These are phyloP conservation scores for Macrolepiota albuminosa DNA, from an alignment of 768 basidiomycete genomes.

Conservation along the genomic window DNA sequence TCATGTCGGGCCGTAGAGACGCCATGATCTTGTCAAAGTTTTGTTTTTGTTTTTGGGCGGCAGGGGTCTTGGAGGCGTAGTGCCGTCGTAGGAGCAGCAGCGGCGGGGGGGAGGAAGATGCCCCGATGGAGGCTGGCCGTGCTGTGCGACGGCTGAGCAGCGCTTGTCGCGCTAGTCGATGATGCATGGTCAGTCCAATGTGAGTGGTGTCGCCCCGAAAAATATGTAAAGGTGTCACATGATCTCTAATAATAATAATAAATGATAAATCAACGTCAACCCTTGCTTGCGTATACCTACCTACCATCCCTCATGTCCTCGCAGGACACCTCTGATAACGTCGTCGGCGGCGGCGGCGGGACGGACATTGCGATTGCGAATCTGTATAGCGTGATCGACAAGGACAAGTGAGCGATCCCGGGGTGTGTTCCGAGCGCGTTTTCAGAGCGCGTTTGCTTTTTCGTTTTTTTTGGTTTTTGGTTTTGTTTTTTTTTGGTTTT, in stretches of 20 bases:
- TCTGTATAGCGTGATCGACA: conserved; percentile 57
- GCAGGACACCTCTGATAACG: conserved; percentile 24
- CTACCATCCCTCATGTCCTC: conserved; percentile 2
- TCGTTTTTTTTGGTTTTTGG: too few relatives aligned
- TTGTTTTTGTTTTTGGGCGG: neutral
- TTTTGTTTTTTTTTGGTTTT: too few relatives aligned
- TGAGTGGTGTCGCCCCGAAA: neutral
- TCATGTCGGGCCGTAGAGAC: neutral
- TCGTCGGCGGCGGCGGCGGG: too few relatives aligned
- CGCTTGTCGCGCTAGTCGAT: conserved; percentile 18
- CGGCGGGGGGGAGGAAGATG: too few relatives aligned
- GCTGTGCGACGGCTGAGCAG: neutral
- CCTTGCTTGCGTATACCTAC: too few relatives aligned
- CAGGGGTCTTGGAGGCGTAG: conserved; percentile 1
- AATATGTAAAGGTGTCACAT: conserved; percentile 13
- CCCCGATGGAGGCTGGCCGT: too few relatives aligned
- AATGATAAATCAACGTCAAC: too few relatives aligned
- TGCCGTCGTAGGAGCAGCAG: conserved; percentile 5
- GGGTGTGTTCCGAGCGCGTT: conserved; percentile 1
- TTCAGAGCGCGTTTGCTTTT: conserved; percentile 9
- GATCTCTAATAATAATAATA: neutral
- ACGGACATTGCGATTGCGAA: conserved; percentile 26
- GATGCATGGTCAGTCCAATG: conserved; percentile 10
- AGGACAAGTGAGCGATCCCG: conserved; percentile 50
- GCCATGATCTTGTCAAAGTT: conserved; percentile 17